Percentiles rank a stretch among this genome's conserved stretches.
phyloP scores from a whole-genome alignment of 306 rosid genomes.

The Ochetophila trinervis region DNA sequence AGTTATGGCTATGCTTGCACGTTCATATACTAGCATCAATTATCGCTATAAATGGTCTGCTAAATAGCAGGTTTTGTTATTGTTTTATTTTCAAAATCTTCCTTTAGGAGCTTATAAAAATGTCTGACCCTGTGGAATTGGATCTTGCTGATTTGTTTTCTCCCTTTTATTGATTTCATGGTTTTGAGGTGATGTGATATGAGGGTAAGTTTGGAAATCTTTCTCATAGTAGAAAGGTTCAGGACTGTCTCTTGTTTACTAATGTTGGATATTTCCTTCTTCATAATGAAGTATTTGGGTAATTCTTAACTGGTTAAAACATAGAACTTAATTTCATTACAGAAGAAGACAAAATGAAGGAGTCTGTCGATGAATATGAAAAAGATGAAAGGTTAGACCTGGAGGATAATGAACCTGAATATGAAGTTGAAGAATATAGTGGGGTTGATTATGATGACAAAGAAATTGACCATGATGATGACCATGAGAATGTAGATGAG shows the following conservation, averaged over 20 bases:
- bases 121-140: no score
- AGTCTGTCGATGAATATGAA: conserved; percentile 72
- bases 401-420: conserved; percentile 96
- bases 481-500: conserved; percentile 62
- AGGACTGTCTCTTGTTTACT: conserved; percentile 14
- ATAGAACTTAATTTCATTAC: conserved; percentile 44
- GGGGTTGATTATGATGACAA: conserved; percentile 95
- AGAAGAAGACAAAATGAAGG: conserved; percentile 88
- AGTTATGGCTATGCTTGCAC: no score
- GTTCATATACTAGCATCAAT: no score
- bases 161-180: no score
- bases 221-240: conserved; percentile 6
- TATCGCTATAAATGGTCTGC: no score
- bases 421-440: conserved; percentile 79
- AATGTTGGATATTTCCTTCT: conserved; percentile 7
- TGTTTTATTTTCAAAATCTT: no score
- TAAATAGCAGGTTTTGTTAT: no score
- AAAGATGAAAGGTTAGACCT: conserved; percentile 86
- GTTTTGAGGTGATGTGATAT: not conserved
- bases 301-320: conserved; percentile 35
- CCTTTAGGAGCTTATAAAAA: no score
- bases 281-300: conserved; percentile 28
- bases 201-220: not conserved
- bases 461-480: conserved; percentile 80
- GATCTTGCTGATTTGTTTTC: no score